These are phyloP conservation scores for Talaromyces atroroseus DNA, from an alignment of 2,329 filamentous ascomycete genomes.

Conservation along the genomic window DNA sequence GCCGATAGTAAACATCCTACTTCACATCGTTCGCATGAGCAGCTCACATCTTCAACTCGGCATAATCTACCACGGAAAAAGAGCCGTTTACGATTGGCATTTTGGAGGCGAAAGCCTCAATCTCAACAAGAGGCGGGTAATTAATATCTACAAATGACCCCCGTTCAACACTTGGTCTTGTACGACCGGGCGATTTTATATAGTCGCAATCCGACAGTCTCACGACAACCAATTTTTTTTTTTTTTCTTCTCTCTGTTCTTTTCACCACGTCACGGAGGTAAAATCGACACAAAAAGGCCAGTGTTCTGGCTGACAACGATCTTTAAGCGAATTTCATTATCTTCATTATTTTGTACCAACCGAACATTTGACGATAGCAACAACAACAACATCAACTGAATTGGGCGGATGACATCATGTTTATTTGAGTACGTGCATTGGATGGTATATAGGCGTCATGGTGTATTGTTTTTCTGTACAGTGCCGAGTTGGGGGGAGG, in stretches of 20 bases:
- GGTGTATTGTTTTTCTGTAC: constrained; percentile 1
- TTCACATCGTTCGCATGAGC: constrained; percentile 10
- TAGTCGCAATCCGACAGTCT: background rate
- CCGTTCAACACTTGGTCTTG: background rate
- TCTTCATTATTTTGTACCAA: constrained; percentile 5
- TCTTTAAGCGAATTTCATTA: background rate
- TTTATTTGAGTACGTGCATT: constrained; percentile 5
- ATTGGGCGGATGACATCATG: constrained; percentile 9
- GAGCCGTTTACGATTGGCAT: constrained; percentile 37
- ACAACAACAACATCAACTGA: background rate
- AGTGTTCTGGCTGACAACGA: background rate
- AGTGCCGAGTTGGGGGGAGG: constrained; percentile 4
- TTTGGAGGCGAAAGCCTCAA: constrained; percentile 35
- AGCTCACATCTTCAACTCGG: background rate
- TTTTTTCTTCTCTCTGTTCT: background rate
- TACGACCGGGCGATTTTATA: background rate
- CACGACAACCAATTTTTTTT: too few relatives aligned
- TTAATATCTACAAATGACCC: background rate
- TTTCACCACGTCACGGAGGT: background rate
- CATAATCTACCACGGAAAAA: constrained; percentile 27
- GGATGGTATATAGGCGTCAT: constrained; percentile 8
- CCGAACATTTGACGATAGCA: background rate
- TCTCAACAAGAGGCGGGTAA: constrained; percentile 19
- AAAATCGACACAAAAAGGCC: background rate
- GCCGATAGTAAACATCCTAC: constrained; percentile 20